Evolutionary conservation across 2,329 filamentous ascomycete genomes (phyloP).

Genomic region (Trichoderma semiorbis): DNA sequence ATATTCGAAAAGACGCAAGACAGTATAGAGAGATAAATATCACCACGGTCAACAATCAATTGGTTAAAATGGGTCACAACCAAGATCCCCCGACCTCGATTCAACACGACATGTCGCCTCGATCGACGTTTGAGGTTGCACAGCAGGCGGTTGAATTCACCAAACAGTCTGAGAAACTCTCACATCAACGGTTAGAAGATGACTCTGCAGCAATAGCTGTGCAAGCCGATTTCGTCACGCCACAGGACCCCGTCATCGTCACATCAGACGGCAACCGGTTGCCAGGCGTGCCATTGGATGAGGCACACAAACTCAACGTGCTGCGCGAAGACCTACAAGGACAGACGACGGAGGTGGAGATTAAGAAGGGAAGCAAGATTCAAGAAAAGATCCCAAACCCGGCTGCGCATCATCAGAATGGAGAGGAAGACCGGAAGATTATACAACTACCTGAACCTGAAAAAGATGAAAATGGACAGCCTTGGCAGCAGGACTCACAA

Average conservation of each 20-base stretch:
- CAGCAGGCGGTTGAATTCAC: conserved; percentile 54
- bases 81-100: neutral
- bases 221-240: conserved; percentile 63
- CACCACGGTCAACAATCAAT: neutral
- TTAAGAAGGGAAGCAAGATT: conserved; percentile 25
- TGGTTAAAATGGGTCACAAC: neutral
- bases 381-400: conserved; percentile 27
- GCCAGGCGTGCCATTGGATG: conserved; percentile 64
- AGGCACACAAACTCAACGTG: conserved; percentile 67
- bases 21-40: neutral
- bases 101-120: neutral
- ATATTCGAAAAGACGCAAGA: neutral
- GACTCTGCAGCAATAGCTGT: conserved; percentile 47
- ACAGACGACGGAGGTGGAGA: conserved; percentile 27
- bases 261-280: conserved; percentile 64
- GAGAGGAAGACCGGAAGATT: conserved; percentile 25
- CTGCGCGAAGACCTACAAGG: conserved; percentile 50
- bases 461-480: conserved; percentile 31
- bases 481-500: conserved; percentile 43
- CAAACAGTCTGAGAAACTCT: conserved; percentile 58
- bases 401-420: conserved; percentile 34
- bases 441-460: conserved; percentile 26
- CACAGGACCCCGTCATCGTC: conserved; percentile 67
- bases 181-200: conserved; percentile 36
- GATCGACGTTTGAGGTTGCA: conserved; percentile 28